Percentiles rank a stretch among this genome's conserved stretches.
Evolutionary conservation across 2,329 filamentous ascomycete species (phyloP).

Genomic region (Davidsoniella eucalypti): DNA sequence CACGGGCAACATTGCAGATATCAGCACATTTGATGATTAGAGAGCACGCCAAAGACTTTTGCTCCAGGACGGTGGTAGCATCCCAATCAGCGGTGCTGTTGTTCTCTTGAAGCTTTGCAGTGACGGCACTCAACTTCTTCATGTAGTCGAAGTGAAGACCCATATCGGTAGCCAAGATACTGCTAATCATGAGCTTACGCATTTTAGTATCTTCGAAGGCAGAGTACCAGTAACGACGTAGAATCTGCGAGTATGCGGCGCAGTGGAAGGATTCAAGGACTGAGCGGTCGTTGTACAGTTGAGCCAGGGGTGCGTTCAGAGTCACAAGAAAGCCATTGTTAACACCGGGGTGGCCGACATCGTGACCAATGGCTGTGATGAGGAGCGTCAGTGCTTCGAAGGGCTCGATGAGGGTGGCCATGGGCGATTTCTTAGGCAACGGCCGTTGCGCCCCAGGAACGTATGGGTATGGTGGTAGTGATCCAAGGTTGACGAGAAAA

Average conservation of each 20-base stretch:
- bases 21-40: conserved; percentile 95
- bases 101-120: conserved; percentile 57
- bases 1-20: conserved; percentile 91
- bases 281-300: conserved; percentile 92
- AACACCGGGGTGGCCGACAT: conserved; percentile 92
- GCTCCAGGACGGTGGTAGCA: conserved; percentile 55
- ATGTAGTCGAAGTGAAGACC: conserved; percentile 94
- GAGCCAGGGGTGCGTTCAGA: conserved; percentile 79
- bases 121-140: conserved; percentile 65
- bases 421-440: conserved; percentile 36
- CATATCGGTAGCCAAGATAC: conserved; percentile 97
- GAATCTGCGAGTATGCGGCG: conserved; percentile 88
- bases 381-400: conserved; percentile 81
- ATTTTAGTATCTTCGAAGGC: conserved; percentile 66
- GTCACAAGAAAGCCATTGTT: conserved; percentile 94
- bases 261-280: conserved; percentile 96
- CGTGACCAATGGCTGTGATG: conserved; percentile 92
- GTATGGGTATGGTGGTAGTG: conserved; percentile 49
- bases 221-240: conserved; percentile 78
- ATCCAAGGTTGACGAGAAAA: conserved; percentile 69
- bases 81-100: conserved; percentile 58
- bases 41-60: conserved; percentile 69
- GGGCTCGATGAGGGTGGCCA: conserved; percentile 62
- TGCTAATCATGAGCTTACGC: conserved; percentile 85
- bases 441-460: conserved; percentile 16